Base-by-base conservation (phyloP, 164 flowering plant species). In the Vitis labrusca region DNA sequence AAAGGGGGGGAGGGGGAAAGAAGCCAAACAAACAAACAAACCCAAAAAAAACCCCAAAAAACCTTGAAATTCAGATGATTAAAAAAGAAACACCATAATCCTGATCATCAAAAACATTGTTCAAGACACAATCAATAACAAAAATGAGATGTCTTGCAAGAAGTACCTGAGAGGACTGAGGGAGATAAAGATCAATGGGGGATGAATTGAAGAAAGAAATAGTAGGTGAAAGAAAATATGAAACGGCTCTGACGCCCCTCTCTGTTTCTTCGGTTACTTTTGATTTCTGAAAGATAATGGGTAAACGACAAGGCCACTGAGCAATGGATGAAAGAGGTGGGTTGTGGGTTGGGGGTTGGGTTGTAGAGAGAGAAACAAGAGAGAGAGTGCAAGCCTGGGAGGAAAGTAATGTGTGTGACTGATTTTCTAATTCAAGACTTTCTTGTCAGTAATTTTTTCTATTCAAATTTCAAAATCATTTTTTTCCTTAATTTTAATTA, bases 151-250 rank as follows among this genome's bases (percentile, higher is more conserved):
- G 29, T 10, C 16, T 17, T 57, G 16, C 5, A 23, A 70, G 12
- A 47, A 70, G 54, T 50, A 71, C 74, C 74, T 64, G 74, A 71
- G 50, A 49, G 7, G 44, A 32, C 51, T 16, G 29, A 61, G 15
- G 54, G 59, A 14, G 53, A 16, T 54, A 47, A 66, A 27, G 71
- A 10, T 50, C 9, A 9, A n/a, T 59, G 62, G 48, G 1, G 32
- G 23, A 57, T n/a, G 16, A 23, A 57, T 57, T 19, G 59, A 57
- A n/a, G 59, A 57, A 17, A n/a, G 3, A 19, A 23, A 23, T 57
- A 10, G 30, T 57, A 16, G 59, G 4, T 57, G 30, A 57, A n/a
- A 17, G 19, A 23, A 57, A 13, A 61, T 8, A 61, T 37, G 64
- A 61, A 50, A n/a, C 50, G 19, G 16, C 19, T 57, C 59, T 19